Evolutionary conservation across 2,329 filamentous ascomycete genomes (phyloP), one percentile per base, ranked within the genome.

Genomic region (Penicillium janthinellum): DNA sequence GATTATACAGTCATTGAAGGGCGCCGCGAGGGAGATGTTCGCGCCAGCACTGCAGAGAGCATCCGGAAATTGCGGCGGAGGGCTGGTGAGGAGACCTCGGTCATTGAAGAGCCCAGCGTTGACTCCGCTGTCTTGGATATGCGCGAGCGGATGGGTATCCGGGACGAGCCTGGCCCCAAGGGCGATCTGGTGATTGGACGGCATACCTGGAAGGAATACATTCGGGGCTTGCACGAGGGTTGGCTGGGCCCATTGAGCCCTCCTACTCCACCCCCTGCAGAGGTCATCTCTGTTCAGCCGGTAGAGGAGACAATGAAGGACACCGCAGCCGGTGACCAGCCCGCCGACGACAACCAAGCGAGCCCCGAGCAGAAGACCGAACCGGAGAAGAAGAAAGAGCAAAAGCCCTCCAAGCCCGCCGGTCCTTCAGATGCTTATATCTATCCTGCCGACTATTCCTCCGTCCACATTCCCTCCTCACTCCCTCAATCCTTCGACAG

Each of bases 1-100:
- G 95, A 99, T 75, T 98, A 96, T 88, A 94, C 97, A 70, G 96
- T 97, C 58, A 86, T 98, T 5, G 94, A 98, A 78, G 95, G 94
- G 5, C 83, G 93, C 55, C 88, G 89, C 73, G 90, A 97, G 79
- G 95, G 95, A n/a, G 94, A 99, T 72, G 86, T 99, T 47, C 83
- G 95, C 62, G 92, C 91, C 54, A 90, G 89, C 14, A 84, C 96
- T 49, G 94, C 95, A 28, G 92, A 96, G 79, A 89, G 87, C 73
- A 91, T 97, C 75, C 85, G 95, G 59, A 87, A 81, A 70, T 64
- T 79, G 60, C 77, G 92, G 71, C 81, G 83, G 67, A 84, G 88
- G 68, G 82, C 85, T 61, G 84, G 84, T 12, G 84, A 87, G 60
- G 82, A 84, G 69, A 78, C 76, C 49, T 79, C 70, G 14, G 70